A percentile compares a stretch with the other conserved stretches of the same genome.
phyloP scores from a whole-genome alignment of 768 basidiomycete species.

The Pisolithus tinctorius region DNA sequence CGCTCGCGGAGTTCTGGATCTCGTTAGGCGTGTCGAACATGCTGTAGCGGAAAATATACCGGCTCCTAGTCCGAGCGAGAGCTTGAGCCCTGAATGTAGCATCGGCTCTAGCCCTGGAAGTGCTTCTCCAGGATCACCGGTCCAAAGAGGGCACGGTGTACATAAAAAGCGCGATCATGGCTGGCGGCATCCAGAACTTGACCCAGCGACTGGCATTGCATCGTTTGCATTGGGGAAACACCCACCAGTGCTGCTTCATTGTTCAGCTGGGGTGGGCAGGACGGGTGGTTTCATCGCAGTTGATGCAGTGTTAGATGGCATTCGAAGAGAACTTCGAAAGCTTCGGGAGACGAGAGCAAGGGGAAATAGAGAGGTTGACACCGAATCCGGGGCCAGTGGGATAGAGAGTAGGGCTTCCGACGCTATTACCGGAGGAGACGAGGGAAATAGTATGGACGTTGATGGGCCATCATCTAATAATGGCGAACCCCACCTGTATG shows the following conservation, averaged over 20 bases:
- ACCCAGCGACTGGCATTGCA: slow-evolving; percentile 50
- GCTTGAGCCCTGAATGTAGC: slow-evolving; percentile 7
- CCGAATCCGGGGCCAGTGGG: slow-evolving; percentile 4
- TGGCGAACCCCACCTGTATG: neutral
- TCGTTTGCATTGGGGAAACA: slow-evolving; percentile 39
- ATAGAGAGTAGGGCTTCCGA: slow-evolving; percentile 3
- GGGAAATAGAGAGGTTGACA: neutral
- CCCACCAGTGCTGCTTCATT: slow-evolving; percentile 73
- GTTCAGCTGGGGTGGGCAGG: slow-evolving; percentile 91
- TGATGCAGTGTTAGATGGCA: slow-evolving; percentile 75
- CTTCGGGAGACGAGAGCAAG: slow-evolving; percentile 17
- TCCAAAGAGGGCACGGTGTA: slow-evolving; percentile 11
- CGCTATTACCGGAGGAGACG: slow-evolving; percentile 2
- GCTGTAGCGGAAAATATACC: slow-evolving; percentile 22
- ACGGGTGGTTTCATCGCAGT: slow-evolving; percentile 92
- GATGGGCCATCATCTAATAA: slow-evolving; percentile 12
- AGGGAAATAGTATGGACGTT: slow-evolving; percentile 17
- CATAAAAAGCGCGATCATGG: slow-evolving; percentile 10
- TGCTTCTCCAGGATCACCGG: slow-evolving; percentile 10
- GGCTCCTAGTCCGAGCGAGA: slow-evolving; percentile 19
- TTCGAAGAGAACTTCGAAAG: slow-evolving; percentile 51
- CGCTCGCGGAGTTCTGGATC: slow-evolving; percentile 62
- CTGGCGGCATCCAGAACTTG: slow-evolving; percentile 37
- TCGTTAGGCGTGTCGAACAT: slow-evolving; percentile 64
- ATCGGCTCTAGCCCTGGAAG: slow-evolving; percentile 14